Base-by-base conservation (phyloP, 345 rosid species). In the Eucalyptus curtisii region DNA sequence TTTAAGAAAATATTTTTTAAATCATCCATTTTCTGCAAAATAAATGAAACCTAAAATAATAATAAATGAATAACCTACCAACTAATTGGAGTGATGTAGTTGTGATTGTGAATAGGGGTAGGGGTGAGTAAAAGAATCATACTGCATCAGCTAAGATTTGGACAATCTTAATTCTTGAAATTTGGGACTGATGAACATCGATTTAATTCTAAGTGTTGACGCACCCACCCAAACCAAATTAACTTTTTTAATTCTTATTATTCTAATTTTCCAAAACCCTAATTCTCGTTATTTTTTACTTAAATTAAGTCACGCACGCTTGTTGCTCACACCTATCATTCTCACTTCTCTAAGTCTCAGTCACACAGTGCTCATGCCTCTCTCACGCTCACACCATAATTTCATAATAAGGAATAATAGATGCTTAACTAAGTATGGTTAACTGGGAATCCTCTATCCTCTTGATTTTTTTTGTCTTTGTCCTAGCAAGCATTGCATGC, bases 91-190 rank as follows among this genome's bases (percentile, higher is more conserved):
- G 13, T 10, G 30, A 55, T 24, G 13, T 24, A 55, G 30, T 55
- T 55, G 61, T 24, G 30, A 55, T 24, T 55, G 61, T 55, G 61
- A 10, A 55, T 66, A 31, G 5, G 10, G 6, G 10, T 66, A 31
- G 5, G 10, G 6, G 10, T 5, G 3, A 66, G 22, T 4, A 7
- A 66, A 66, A 33, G 3, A 68, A 8, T 5, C 13, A 17, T 1
- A 31, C 6, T 0, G 6, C 3, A 68, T 33, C 0, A 3, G 2
- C 3, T 55, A 3, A 52, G 61, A 2, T 55, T 24, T 55, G 1
- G 2, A 6, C 30, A 55, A 55, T 24, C 13, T 1, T 3, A 5
- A 9, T 33, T 33, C 13, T 20, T 33, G 6, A 33, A 68, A 2
- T 68, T 33, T 5, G 12, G 7, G 17, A 33, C 6, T 2, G 4